Conservation (phyloP, 345 rosid genomes). For the Eucalyptus microcorys region DNA sequence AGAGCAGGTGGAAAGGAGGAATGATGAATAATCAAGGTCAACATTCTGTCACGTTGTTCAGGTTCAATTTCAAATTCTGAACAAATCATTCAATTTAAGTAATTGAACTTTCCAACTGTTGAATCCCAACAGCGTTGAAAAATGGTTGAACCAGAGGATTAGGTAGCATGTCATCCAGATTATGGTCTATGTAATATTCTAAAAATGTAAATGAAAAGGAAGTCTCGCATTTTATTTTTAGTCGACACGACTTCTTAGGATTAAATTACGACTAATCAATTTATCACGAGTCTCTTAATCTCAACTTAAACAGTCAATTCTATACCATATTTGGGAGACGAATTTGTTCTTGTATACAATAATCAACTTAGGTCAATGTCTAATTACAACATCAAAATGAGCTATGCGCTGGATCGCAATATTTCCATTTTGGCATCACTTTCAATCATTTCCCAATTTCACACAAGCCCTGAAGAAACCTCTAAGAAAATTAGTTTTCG, state of each 20-base stretch:
- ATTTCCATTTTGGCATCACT: background rate
- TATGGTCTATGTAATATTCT: background rate
- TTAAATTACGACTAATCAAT: background rate
- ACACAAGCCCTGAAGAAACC: background rate
- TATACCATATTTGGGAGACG: background rate
- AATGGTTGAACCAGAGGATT: background rate
- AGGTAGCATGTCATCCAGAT: background rate
- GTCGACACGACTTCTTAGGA: background rate
- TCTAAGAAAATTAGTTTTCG: background rate
- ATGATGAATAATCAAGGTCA: background rate
- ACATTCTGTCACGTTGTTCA: background rate
- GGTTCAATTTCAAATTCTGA: background rate
- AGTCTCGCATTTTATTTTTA: background rate
- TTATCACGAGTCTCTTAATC: background rate
- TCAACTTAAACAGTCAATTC: background rate
- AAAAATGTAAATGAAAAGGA: background rate
- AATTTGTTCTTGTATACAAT: background rate
- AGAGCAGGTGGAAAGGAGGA: background rate
- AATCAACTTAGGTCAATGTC: background rate
- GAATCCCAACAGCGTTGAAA: background rate
- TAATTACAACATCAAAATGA: background rate
- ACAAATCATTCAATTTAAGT: background rate
- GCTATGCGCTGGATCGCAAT: accelerated
- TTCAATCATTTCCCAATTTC: background rate
- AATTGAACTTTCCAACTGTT: background rate